These are phyloP conservation scores for Arabidopsis lyrata DNA, from an alignment of 441 rosid genomes.

Conservation along the genomic window DNA sequence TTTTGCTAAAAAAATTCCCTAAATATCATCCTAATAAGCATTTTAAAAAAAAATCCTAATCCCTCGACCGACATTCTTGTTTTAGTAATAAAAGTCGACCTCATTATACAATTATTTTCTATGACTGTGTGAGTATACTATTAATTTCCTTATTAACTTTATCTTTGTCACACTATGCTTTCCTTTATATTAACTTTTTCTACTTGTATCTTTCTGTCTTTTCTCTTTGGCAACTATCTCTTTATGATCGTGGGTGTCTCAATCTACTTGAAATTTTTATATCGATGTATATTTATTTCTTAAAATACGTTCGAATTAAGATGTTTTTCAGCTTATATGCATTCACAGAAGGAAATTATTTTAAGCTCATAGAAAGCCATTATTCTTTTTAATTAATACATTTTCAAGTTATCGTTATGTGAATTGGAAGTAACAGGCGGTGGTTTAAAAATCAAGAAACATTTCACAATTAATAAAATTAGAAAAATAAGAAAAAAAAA, in stretches of 20 bases:
- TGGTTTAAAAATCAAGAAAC: not conserved
- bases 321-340: not conserved
- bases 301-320: not conserved
- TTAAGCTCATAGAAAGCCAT: not conserved
- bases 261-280: not conserved
- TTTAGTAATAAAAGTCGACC: not conserved
- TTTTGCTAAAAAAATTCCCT: too few species aligned
- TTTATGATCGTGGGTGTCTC: slow-evolving; percentile 8
- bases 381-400: not conserved
- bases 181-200: not conserved
- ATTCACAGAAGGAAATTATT: not conserved
- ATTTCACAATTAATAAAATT: slow-evolving; percentile 3
- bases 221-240: not conserved
- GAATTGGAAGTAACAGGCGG: slow-evolving; percentile 12
- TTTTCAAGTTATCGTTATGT: slow-evolving; percentile 14
- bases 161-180: not conserved
- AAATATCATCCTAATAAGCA: too few species aligned
- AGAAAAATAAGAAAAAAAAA: not conserved
- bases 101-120: not conserved
- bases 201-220: not conserved
- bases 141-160: not conserved
- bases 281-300: not conserved
- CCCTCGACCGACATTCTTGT: slow-evolving; percentile 12
- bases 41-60: too few species aligned
- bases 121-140: not conserved